Conservation (phyloP, 257 asterid species). For the Vinca minor region DNA sequence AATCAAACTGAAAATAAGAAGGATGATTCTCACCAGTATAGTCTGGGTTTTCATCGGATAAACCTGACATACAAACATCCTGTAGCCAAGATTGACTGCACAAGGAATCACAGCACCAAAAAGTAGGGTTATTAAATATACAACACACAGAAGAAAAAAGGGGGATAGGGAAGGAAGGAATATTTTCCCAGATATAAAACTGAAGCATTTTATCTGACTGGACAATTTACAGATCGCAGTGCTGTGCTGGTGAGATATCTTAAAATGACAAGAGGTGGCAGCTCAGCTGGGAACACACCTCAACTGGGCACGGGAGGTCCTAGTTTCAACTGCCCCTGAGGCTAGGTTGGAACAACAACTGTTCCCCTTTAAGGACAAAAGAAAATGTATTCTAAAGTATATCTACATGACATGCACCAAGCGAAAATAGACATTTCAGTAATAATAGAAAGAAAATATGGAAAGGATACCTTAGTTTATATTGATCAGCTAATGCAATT, state of each 20-base stretch:
- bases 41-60: conserved; percentile 43
- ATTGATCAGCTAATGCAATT: conserved; percentile 82
- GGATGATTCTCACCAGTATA: conserved; percentile 61
- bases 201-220: background rate
- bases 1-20: conserved; percentile 6
- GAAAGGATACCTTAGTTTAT: conserved; percentile 52
- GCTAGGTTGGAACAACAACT: background rate
- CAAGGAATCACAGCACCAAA: background rate
- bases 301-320: background rate
- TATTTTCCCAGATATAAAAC: background rate
- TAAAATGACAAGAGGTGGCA: background rate
- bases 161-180: background rate
- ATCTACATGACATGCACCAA: background rate
- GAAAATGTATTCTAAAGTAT: background rate
- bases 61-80: conserved; percentile 52
- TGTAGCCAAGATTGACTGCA: conserved; percentile 49
- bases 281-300: background rate
- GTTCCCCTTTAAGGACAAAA: background rate
- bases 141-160: background rate
- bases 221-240: background rate
- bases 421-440: background rate
- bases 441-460: background rate
- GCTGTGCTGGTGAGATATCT: background rate
- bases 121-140: background rate
- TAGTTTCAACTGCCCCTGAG: background rate